Base-by-base conservation (phyloP, 1,139 yeast genomes). In the Nakaseomyces uthaithaninus region DNA sequence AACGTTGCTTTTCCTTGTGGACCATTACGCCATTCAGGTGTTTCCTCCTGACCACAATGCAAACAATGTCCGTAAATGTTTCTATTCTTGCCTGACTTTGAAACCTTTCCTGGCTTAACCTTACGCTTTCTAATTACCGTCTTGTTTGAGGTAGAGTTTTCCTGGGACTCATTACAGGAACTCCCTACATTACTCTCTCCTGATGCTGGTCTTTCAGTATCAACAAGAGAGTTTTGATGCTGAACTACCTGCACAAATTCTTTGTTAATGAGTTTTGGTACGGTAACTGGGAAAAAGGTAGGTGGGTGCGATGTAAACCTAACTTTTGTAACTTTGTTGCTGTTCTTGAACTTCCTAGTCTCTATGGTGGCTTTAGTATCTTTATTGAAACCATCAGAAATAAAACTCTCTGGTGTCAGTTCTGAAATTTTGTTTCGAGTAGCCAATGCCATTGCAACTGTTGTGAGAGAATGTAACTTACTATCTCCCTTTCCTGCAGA, bases 1-100 rank as follows among this genome's bases (percentile, higher is more conserved):
- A 86, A 66, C 0, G 94, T 83, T 39, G 93, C 68, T 11, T 81
- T 82, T 0, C 95, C 95, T 46, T 77, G 75, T 2, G 95, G 95
- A 0, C 95, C 95, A 42, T 87, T 70, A 49, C 95, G 69, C 95
- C 95, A 86, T 63, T 86, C 95, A 1, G 95, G 94, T 3, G 40
- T 33, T 10, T 33, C 27, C 10, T 23, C 37, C 16, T 24, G 18
- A 11, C 27, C 27, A 17, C 37, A 33, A 12, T 33, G 37, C 22
- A 33, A 23, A 16, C 37, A 33, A 5, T 33, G 20, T 8, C 27
- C 27, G 16, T 14, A 33, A n/a, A 24, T 16, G 14, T 33, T 33
- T 22, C 27, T 33, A 22, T 33, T 33, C 7, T 33, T 33, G n/a
- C 37, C 37, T 8, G 37, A 33, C 14, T 33, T 33, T 6, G 37